Evolutionary conservation across 2,329 filamentous ascomycete species (phyloP).

Genomic region (Aureobasidium sp.): DNA sequence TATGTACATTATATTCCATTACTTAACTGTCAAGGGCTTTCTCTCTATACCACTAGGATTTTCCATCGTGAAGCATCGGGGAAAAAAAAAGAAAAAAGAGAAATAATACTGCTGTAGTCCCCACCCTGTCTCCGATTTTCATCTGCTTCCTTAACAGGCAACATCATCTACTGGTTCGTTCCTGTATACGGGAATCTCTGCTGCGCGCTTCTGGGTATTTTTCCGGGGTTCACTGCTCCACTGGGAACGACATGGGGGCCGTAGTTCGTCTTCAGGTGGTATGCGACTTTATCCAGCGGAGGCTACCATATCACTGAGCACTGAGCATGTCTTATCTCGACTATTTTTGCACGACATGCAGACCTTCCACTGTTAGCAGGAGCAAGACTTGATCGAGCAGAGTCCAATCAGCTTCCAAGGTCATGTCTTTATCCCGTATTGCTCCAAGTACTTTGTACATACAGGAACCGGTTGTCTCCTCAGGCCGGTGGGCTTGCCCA

Average conservation of each 20-base stretch:
- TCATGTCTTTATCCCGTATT: neutral
- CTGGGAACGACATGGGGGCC: too few species aligned
- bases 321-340: neutral
- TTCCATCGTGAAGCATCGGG: neutral
- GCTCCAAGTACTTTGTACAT: neutral
- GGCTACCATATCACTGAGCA: neutral
- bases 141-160: neutral
- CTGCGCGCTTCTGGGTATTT: neutral
- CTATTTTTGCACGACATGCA: neutral
- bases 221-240: neutral
- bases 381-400: neutral
- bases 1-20: constrained; percentile 8
- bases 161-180: neutral
- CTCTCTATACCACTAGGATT: too few species aligned
- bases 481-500: neutral
- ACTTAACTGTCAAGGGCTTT: neutral
- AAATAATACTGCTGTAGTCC: neutral
- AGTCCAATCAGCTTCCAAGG: neutral
- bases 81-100: neutral
- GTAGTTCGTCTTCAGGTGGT: neutral
- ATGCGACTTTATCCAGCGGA: neutral
- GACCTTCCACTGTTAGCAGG: neutral
- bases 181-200: neutral
- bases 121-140: neutral
- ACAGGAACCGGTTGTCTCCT: neutral